Evolutionary conservation across 2,329 filamentous ascomycete genomes (phyloP), one percentile per base, ranked within the genome.

Genomic region (Penicillium sp.): DNA sequence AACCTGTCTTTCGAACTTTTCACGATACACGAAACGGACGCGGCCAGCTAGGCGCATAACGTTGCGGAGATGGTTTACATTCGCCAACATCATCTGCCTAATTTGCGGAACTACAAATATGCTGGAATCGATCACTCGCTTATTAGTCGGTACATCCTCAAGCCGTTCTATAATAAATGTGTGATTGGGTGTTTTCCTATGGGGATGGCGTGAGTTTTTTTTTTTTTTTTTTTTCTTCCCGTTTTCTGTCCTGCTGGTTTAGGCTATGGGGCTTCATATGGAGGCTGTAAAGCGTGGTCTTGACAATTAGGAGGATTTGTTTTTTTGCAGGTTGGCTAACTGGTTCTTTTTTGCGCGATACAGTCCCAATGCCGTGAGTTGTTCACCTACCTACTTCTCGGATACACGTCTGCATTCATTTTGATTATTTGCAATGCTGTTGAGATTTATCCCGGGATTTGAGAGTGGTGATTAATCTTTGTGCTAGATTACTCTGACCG

Each of bases 101-200:
- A 90, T 74, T 87, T 99, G 68, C 90, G 90, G 76, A 85, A 93
- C 77, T 99, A 99, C 87, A 95, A 96, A 78, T 99, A 99, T 83
- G 91, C 90, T 42, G 86, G 86, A 56, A 90, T 98, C 69, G 95
- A 99, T 78, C 90, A 90, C 75, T 96, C 92, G 58, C 81, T 97
- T 60, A 82, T 91, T 42, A 97, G 93, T 63, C 90, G 89, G 75
- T 98, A 97, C 80, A 85, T 99, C 64, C 81, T 99, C 69, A 98
- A 99, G 82, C 95, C 95, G 8, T 99, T 98, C 79, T 99, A 98
- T 82, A 96, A 87, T 71, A 88, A 96, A 78, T 83, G 95, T 65
- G 93, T 96, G 70, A 96, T 99, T 80, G 87, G 93, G 62, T 89
- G 88, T 78, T 98, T 99, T 74, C 95, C 95, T 45, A 90, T 96